Conservation (phyloP, 2,329 filamentous ascomycete species). For the Aspergillus melleus region DNA sequence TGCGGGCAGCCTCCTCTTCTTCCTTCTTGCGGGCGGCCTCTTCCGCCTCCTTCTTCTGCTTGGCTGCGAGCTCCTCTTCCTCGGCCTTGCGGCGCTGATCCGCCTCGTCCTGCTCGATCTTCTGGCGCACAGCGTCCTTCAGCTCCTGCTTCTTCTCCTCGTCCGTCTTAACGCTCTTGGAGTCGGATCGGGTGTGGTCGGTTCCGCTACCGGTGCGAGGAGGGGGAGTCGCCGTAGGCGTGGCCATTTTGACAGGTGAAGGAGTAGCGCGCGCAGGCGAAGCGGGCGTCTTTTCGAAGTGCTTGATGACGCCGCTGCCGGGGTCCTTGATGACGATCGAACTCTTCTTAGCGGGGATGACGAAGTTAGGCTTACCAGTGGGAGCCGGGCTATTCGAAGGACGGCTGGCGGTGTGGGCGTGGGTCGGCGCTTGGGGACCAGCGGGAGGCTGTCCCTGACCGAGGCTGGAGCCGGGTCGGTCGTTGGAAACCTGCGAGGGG, state of each 20-base stretch:
- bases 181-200: conserved; percentile 71
- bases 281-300: conserved; percentile 67
- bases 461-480: conserved; percentile 62
- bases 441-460: conserved; percentile 56
- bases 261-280: conserved; percentile 56
- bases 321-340: conserved; percentile 83
- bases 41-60: conserved; percentile 32
- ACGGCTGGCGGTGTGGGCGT: conserved; percentile 54
- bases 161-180: conserved; percentile 67
- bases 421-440: conserved; percentile 51
- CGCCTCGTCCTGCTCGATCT: conserved; percentile 59
- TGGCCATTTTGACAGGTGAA: conserved; percentile 61
- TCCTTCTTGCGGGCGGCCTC: conserved; percentile 43
- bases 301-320: conserved; percentile 73
- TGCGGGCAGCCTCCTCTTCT: conserved; percentile 38
- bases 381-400: conserved; percentile 58
- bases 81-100: conserved; percentile 51
- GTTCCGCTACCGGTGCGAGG: conserved; percentile 70
- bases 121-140: conserved; percentile 52
- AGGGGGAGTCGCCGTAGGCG: conserved; percentile 77
- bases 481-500: conserved; percentile 74
- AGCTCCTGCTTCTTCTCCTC: conserved; percentile 83
- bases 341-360: conserved; percentile 68
- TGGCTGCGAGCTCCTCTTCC: conserved; percentile 43
- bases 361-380: conserved; percentile 59